Conservation (phyloP, 129 eudicot species). For the Pittosporum tobira region DNA sequence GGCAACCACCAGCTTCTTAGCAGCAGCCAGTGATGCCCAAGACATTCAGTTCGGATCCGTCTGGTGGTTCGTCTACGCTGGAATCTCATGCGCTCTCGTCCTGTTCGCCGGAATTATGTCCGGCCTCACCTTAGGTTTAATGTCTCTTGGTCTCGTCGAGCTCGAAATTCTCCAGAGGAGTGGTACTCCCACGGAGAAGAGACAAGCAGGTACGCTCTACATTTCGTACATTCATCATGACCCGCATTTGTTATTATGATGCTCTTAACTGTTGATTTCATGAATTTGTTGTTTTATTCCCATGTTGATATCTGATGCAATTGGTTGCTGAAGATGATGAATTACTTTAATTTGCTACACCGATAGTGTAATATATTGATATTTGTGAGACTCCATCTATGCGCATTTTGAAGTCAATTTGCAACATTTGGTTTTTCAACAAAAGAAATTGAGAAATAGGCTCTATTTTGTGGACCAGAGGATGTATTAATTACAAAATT, state of each 20-base stretch:
- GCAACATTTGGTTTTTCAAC: too few relatives aligned
- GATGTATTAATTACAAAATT: too few relatives aligned
- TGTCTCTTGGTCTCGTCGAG: conserved; percentile 85
- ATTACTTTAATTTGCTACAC: too few relatives aligned
- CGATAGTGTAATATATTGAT: not conserved
- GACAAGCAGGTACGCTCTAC: conserved; percentile 59
- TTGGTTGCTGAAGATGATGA: too few relatives aligned
- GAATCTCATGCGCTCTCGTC: conserved; percentile 63
- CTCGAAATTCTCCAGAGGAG: conserved; percentile 87
- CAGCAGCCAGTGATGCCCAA: conserved; percentile 30
- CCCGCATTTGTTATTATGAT: not conserved
- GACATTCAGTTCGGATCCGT: conserved; percentile 62
- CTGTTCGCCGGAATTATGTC: conserved; percentile 95
- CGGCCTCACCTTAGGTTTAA: conserved; percentile 77
- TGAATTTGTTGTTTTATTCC: not conserved
- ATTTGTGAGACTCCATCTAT: too few relatives aligned
- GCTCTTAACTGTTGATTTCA: not conserved
- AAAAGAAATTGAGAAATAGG: too few relatives aligned
- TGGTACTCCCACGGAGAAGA: conserved; percentile 62
- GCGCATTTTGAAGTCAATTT: too few relatives aligned
- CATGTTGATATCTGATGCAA: too few relatives aligned
- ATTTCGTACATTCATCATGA: too few relatives aligned
- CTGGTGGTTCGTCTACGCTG: conserved; percentile 82
- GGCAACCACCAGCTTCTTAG: conserved; percentile 21
- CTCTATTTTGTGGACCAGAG: too few relatives aligned